These are phyloP conservation scores for Wallacemonas sp. DNA, from an alignment of 208 protist genomes.

Conservation along the genomic window DNA sequence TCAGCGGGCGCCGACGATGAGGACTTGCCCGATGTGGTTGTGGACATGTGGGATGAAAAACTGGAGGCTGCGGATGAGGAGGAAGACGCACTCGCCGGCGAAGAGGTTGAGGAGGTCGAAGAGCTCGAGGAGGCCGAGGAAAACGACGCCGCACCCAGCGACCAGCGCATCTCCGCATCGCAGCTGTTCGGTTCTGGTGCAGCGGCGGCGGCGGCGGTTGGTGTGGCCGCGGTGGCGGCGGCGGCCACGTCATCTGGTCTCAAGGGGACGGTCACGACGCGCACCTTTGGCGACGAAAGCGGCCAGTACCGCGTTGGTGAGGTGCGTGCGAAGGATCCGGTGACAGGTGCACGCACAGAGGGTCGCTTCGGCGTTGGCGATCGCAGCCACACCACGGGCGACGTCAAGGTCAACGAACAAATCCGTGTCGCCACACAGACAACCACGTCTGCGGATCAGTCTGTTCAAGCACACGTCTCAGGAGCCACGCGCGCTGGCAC, in stretches of 20 bases:
- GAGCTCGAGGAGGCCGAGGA: slow-evolving; percentile 23
- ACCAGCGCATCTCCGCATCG: slow-evolving; percentile 6
- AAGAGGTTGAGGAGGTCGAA: slow-evolving; percentile 16
- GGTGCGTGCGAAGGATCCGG: not conserved
- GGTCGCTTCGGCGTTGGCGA: slow-evolving; percentile 25
- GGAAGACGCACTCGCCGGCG: not conserved
- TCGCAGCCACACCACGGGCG: slow-evolving; percentile 19
- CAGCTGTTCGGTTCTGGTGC: not conserved
- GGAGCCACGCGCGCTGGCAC: slow-evolving; percentile 20
- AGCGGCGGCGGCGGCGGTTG: not conserved
- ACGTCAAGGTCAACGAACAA: slow-evolving; percentile 22
- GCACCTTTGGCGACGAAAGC: not conserved
- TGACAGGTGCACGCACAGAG: slow-evolving; percentile 14
- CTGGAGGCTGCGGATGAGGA: not conserved
- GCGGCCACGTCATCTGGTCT: not conserved
- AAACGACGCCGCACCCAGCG: not conserved
- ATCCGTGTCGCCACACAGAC: slow-evolving; percentile 9
- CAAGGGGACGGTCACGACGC: not conserved
- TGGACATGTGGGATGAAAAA: not conserved
- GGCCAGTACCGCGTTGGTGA: not conserved
- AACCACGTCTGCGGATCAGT: not conserved
- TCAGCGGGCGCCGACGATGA: not conserved
- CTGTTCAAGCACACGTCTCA: slow-evolving; percentile 16
- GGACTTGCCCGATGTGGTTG: slow-evolving; percentile 5
- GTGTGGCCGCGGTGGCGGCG: not conserved